These are phyloP conservation scores for Alternaria sp. DNA, from an alignment of 2,329 filamentous ascomycete species.

Conservation along the genomic window DNA sequence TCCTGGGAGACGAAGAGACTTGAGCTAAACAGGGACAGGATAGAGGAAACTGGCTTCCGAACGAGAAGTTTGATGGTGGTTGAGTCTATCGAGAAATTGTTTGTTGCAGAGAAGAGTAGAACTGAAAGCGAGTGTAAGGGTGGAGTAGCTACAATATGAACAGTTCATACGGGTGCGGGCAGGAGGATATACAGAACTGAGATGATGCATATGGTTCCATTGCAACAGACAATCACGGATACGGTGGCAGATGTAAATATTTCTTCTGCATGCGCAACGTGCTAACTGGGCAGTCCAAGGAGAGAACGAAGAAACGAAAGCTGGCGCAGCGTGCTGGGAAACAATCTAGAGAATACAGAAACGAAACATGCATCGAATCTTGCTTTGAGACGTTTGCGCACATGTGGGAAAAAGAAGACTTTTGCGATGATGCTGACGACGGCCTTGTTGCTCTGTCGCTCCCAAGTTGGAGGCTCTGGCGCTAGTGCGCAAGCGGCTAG, in stretches of 20 bases:
- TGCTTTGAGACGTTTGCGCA: too few relatives aligned
- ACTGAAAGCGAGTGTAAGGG: not conserved
- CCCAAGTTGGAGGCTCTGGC: not conserved
- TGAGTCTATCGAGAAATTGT: not conserved
- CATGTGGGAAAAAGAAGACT: not conserved
- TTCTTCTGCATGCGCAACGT: too few relatives aligned
- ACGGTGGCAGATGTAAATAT: not conserved
- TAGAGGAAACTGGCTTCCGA: not conserved
- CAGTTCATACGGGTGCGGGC: not conserved
- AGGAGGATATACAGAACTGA: too few relatives aligned
- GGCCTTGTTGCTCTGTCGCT: not conserved
- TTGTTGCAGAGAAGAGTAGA: not conserved
- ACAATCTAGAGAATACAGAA: too few relatives aligned
- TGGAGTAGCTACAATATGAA: not conserved
- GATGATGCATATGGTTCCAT: too few relatives aligned
- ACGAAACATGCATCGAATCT: too few relatives aligned
- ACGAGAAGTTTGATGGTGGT: not conserved
- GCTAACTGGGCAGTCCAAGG: not conserved
- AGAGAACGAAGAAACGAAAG: not conserved
- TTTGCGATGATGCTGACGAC: not conserved
- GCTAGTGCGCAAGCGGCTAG: constrained; percentile 18
- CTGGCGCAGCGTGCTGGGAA: too few relatives aligned
- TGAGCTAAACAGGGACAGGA: not conserved
- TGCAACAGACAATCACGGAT: too few relatives aligned
- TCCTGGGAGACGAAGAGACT: not conserved